Conservation (phyloP, 148 eudicot species). For the Salicornia ramosissima region DNA sequence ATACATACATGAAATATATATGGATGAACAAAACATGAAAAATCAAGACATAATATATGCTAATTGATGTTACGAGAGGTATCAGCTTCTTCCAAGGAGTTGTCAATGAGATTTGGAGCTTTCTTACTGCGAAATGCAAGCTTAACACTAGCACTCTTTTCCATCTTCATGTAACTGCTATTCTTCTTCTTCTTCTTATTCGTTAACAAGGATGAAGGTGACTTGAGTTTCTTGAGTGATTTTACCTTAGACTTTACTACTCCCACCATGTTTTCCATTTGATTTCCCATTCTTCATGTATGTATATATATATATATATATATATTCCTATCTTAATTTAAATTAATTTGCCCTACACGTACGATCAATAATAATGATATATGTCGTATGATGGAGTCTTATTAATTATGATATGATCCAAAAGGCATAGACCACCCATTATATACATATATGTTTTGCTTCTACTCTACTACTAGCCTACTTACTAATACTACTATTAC, state of each 20-base stretch:
- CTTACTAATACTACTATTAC: no score
- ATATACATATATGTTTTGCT: no score
- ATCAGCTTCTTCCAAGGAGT: slow-evolving; percentile 1
- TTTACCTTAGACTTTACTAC: neutral
- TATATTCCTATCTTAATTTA: no score
- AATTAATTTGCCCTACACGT: no score
- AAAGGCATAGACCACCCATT: no score
- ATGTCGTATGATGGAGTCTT: no score
- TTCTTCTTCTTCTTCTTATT: neutral
- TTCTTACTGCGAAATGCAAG: slow-evolving; percentile 10
- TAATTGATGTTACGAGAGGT: neutral
- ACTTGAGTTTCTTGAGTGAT: neutral
- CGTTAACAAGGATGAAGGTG: neutral
- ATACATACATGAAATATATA: no score
- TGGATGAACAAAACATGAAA: neutral
- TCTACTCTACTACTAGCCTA: no score
- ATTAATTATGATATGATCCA: no score
- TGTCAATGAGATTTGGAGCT: neutral
- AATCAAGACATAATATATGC: neutral
- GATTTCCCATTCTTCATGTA: slow-evolving; percentile 1
- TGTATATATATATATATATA: no score
- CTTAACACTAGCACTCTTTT: slow-evolving; percentile 13
- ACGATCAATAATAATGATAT: no score
- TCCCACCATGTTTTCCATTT: neutral
- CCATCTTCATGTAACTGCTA: slow-evolving; percentile 6